Base-by-base conservation (phyloP, 2,329 filamentous ascomycete species). In the Neofusicoccum sp. region DNA sequence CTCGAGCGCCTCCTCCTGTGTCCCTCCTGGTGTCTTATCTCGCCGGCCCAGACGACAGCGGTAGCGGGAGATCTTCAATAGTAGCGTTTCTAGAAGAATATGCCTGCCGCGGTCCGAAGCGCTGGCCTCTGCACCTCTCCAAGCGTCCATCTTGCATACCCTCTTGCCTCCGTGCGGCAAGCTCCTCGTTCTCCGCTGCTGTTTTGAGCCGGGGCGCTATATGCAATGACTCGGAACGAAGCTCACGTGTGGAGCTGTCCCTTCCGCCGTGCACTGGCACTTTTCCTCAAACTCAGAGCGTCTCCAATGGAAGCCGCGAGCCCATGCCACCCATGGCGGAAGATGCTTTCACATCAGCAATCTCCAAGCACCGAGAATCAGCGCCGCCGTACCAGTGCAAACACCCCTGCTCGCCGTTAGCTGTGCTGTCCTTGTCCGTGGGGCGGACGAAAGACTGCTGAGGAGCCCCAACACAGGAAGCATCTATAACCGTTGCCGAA, bases 331-430 rank as follows among this genome's bases (percentile, higher is more conserved):
- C 29, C 29, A 50, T 14, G 16, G 48, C 48, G 16, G 48, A 16
- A 34, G 3, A 14, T 8, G 54, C 39, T 11, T 44, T 78, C 72
- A 89, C 85, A 88, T 88, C 70, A 89, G 80, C 72, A 89, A 76
- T 70, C 86, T 81, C 86, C 86, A 89, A 69, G 86, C 86, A 86
- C 86, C 86, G 64, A 89, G 77, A 79, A 89, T 87, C 68, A 89
- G 78, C 66, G 86, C 86, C 52, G 86, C 86, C 36, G 86, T 88
- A 77, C 86, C 86, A 50, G 86, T 88, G 72, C 86, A 88, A 41
- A 89, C 86, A 74, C 86, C 86, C 82, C 83, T 85, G 64, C 59
- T 48, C 62, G 44, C 49, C 39, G 66, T 76, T 71, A 76, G 72
- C 66, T 39, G 41, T 59, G 63, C 34, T 50, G 61, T 22, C n/a